Percentiles rank a stretch among this genome's conserved stretches.
Conservation (phyloP, 768 basidiomycete species). For the Kwoniella bestiolae region DNA sequence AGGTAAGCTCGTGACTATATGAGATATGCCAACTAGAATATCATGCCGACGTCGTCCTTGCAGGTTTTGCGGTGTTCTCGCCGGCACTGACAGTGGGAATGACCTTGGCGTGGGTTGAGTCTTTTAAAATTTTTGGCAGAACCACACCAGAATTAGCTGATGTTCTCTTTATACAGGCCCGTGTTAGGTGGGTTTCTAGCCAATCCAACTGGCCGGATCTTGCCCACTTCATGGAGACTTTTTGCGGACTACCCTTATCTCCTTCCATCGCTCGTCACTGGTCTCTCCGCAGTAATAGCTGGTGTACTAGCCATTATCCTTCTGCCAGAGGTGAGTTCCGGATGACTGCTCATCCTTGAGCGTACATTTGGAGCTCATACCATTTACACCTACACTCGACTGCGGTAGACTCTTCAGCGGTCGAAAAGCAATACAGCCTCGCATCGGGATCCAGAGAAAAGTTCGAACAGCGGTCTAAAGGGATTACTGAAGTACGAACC, state of each 20-base stretch:
- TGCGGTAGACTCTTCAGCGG: slow-evolving; percentile 31
- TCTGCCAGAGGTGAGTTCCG: slow-evolving; percentile 31
- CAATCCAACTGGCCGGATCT: slow-evolving; percentile 33
- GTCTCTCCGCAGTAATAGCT: slow-evolving; percentile 27
- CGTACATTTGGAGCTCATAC: neutral
- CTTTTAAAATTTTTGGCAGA: neutral
- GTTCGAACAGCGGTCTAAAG: slow-evolving; percentile 16
- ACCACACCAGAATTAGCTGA: neutral
- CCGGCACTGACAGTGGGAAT: slow-evolving; percentile 38
- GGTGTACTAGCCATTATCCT: slow-evolving; percentile 17
- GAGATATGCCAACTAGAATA: neutral
- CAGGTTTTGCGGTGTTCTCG: slow-evolving; percentile 45
- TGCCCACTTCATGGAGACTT: slow-evolving; percentile 30
- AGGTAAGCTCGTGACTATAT: slow-evolving; percentile 24
- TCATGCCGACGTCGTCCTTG: neutral
- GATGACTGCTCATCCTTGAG: neutral
- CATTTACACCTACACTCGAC: too few species aligned
- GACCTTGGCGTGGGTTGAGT: slow-evolving; percentile 31
- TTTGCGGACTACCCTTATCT: slow-evolving; percentile 41
- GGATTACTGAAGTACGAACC: slow-evolving; percentile 30
- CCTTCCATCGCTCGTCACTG: slow-evolving; percentile 35
- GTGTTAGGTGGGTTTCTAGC: slow-evolving; percentile 43
- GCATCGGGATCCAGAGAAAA: slow-evolving; percentile 18
- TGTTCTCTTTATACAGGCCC: slow-evolving; percentile 24
- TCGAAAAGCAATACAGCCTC: slow-evolving; percentile 9